Base-by-base conservation (phyloP, 2,329 filamentous ascomycete species). In the Aulographum hederae region DNA sequence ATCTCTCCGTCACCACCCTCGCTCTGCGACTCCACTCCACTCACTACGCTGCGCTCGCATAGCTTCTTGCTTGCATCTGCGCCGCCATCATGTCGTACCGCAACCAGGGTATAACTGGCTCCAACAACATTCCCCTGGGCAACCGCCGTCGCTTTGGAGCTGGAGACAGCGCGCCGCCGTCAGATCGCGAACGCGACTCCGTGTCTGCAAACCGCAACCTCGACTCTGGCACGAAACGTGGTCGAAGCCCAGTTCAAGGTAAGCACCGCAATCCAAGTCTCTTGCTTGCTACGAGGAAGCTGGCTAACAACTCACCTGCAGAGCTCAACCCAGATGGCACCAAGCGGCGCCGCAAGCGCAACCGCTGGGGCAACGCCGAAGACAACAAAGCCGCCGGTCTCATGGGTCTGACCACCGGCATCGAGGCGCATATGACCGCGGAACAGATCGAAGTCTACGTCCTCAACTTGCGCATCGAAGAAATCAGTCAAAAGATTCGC, bases 361-460 rank as follows among this genome's bases (percentile, higher is more conserved):
- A 98, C 56, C 76, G 89, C 52, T 98, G 89, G 89, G 89, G 89
- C 43, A 86, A 95, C 57, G 81, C 81, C 38, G 78, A 82, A 34
- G 89, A 98, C 60, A 98, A 98, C 63, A 98, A 98, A 67, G 89
- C 89, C 37, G 89, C 89, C 35, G 89, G 89, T 41, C 67, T 98
- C 39, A 95, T 98, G 85, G 89, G 89, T 35, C 67, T 98, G 43
- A 84, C 89, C 18, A 98, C 89, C 12, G 82, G 86, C 48, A 95
- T 98, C 54, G 75, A 86, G 57, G 84, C 85, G 39, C 85, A 86
- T 58, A 98, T 98, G 84, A 98, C 89, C 34, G 86, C 78, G 51
- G 89, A 98, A 58, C 89, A 98, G 65, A 72, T 95, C 34, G 89
- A 98, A 54, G 89, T 89, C 14, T 98, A 98, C 54, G 89, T 85